Base-by-base conservation (phyloP, 306 rosid species). In the Purshia tridentata region DNA sequence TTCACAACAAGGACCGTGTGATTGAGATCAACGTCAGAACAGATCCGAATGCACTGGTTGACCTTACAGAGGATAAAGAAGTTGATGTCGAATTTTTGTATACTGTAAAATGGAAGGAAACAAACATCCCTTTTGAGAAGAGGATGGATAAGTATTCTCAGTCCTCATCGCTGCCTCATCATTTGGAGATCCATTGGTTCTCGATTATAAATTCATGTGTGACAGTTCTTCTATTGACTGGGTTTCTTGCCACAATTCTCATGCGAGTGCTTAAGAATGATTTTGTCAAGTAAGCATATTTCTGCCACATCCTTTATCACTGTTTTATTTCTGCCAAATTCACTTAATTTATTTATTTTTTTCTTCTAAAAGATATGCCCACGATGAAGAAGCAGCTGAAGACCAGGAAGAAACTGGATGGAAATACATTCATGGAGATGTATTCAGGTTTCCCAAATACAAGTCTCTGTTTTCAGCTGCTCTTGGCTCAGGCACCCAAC, bases 231-330 rank as follows among this genome's bases (percentile, higher is more conserved):
- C 92, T 91, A 37, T 84, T 93, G 65, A 91, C 94, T 3, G 98
- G 98, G 68, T 88, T 91, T 67, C 92, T 91, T 15, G 91, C 96
- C 40, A 86, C 94, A 19, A 89, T 91, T 75, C 87, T 88, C 69
- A 88, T 91, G 94, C 84, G 96, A 65, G 94, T 93, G 55, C 94
- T 91, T 54, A 91, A 93, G 88, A 93, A 93, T 52, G 98, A 93
- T 82, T 89, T 93, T 77, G 92, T 89, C 79, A 89, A 91, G 98
- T 93, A 84, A 88, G 96, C 47, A 60, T 16, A 55, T 42, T 56
- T 67, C 14, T 44, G n/a, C n/a, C n/a, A n/a, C 53, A 12, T 66
- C 2, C 12, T n/a, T 37, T 15, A 29, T 22, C 47, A 19, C 29
- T 41, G 70, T 40, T 64, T 54, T 44, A 9, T 61, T 42, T 69